Conservation (phyloP, 169 alveolate genomes). For the Plasmodium billcollinsi region DNA sequence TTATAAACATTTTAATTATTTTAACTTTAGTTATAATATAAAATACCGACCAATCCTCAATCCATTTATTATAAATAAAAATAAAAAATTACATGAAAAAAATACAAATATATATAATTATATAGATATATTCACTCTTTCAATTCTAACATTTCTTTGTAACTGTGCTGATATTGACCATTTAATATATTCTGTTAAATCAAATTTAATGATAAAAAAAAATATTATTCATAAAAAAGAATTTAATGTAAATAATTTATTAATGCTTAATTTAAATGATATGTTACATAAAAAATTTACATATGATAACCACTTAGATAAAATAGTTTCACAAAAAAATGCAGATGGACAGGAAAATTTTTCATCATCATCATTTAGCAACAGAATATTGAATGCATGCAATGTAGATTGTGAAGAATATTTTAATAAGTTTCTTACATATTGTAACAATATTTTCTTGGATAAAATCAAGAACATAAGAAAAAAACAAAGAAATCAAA, state of each 20-base stretch:
- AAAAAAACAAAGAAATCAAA: constrained; percentile 8
- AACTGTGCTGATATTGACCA: constrained; percentile 77
- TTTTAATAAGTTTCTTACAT: constrained; percentile 11
- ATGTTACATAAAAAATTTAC: constrained; percentile 32
- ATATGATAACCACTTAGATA: constrained; percentile 36
- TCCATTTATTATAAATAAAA: too few relatives aligned
- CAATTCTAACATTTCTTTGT: constrained; percentile 21
- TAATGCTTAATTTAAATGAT: constrained; percentile 5
- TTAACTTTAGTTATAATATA: too few relatives aligned
- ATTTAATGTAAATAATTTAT: neutral
- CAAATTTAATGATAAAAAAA: neutral
- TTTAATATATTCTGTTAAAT: neutral
- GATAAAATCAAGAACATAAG: too few relatives aligned
- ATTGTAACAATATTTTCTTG: constrained; percentile 21
- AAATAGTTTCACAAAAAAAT: constrained; percentile 9
- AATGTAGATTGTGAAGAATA: constrained; percentile 27
- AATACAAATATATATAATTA: neutral
- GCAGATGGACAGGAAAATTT: neutral
- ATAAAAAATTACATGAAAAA: too few relatives aligned
- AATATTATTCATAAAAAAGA: neutral
- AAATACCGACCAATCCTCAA: too few relatives aligned
- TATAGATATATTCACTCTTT: constrained; percentile 27
- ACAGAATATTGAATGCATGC: neutral
- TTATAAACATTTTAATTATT: too few relatives aligned
- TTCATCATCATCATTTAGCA: neutral